These are phyloP conservation scores for Hydrangea macrophylla DNA, from an alignment of 148 eudicot species.

Conservation along the genomic window DNA sequence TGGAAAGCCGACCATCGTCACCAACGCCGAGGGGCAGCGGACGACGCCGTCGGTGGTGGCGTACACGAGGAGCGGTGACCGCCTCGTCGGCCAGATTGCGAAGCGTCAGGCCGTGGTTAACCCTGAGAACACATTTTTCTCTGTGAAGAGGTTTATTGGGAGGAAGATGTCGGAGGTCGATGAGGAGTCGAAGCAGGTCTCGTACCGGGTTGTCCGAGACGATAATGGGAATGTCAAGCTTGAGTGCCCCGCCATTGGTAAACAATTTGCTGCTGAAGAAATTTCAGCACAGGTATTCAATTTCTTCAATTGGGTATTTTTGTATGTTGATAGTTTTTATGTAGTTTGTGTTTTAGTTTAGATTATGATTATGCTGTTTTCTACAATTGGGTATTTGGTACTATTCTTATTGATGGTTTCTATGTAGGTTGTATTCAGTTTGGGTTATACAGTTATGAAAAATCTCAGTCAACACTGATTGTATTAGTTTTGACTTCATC, in stretches of 20 bases:
- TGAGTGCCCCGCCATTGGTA: conserved; percentile 94
- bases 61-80: conserved; percentile 77
- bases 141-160: conserved; percentile 93
- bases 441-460: too few species aligned
- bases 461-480: too few species aligned
- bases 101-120: conserved; percentile 95
- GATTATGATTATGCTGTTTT: too few species aligned
- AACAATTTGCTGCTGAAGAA: conserved; percentile 90
- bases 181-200: conserved; percentile 92
- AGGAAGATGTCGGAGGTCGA: conserved; percentile 95
- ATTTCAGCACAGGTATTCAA: conserved; percentile 82
- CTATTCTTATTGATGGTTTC: too few species aligned
- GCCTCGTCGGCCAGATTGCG: conserved; percentile 89
- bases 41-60: conserved; percentile 98
- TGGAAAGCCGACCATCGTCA: conserved; percentile 87
- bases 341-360: background rate
- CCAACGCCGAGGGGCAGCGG: conserved; percentile 89
- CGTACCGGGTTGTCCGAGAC: conserved; percentile 74
- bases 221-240: conserved; percentile 95
- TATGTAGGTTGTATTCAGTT: too few species aligned
- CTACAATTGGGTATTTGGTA: background rate
- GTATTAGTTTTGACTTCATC: too few species aligned
- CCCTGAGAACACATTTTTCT: conserved; percentile 82
- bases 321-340: background rate
- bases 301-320: background rate